Evolutionary conservation across 352 stramenopile species (phyloP), one percentile per base, ranked within the genome.

Genomic region (Hyaloperonospora arabidopsidis): DNA sequence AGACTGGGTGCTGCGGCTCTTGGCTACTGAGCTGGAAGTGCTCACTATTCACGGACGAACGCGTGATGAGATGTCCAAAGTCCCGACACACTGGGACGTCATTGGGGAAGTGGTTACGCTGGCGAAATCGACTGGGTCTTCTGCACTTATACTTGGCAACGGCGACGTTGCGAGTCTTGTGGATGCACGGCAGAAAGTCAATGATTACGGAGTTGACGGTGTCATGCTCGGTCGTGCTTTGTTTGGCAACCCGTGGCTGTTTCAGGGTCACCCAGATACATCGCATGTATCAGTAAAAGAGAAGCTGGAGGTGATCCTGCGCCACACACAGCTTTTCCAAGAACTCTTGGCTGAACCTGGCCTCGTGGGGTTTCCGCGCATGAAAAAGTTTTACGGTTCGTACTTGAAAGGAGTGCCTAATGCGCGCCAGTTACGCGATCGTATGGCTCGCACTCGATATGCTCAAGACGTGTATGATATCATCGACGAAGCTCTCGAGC

Each of bases 221-320:
- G 70, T 90, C 18, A 93, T 93, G 82, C 61, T 90, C 13, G 82
- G 82, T 0, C 76, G 82, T 12, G 82, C 75, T 19, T 53, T 90
- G 1, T 89, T 93, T 51, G 82, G 79, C 13, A 93, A 89, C 43
- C 79, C 82, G 45, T 89, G 79, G 82, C 70, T 93, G 17, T 93
- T 93, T 17, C 74, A 87, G 50, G 76, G 82, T 14, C 71, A 78
- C 32, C 41, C 57, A 0, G 73, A 83, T 49, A 84, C 69, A 1
- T 70, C 67, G 17, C 73, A 87, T 56, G 59, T 87, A 13, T 36
- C 71, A 22, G 45, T 82, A 4, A 59, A 69, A 18, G 75, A 82
- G 18, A 82, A 76, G 25, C 57, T 89, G 15, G 59, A 76, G 19
- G 77, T 86, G 15, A 74, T 92, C 19, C 61, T 70, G 11, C 67